A percentile compares a stretch with the other conserved stretches of the same genome.
These are phyloP conservation scores for Daucus carota DNA, from an alignment of 129 eudicot genomes.

Conservation along the genomic window DH1_v3.0 NC_030381.2:6345001-6345500, in stretches of 20 bases:
- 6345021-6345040: not conserved
- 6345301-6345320: not conserved
- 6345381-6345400: no score
- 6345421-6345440: no score
- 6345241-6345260: not conserved
- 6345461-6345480: no score
- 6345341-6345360: not conserved
- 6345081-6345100: not conserved
- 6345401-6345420: no score
- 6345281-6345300: constrained; percentile 2
- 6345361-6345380: no score
- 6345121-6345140: not conserved
- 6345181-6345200: not conserved
- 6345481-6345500: no score
- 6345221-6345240: not conserved
- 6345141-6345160: not conserved
- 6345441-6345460: no score
- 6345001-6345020: constrained; percentile 4
- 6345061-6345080: no score
- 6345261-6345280: not conserved
- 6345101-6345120: not conserved
- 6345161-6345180: not conserved
- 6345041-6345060: no score
- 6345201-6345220: not conserved
- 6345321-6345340: not conserved